Evolutionary conservation across 148 eudicot species (phyloP), one percentile per base, ranked within the genome.

Genomic region (Heliamphora exappendiculata): DNA sequence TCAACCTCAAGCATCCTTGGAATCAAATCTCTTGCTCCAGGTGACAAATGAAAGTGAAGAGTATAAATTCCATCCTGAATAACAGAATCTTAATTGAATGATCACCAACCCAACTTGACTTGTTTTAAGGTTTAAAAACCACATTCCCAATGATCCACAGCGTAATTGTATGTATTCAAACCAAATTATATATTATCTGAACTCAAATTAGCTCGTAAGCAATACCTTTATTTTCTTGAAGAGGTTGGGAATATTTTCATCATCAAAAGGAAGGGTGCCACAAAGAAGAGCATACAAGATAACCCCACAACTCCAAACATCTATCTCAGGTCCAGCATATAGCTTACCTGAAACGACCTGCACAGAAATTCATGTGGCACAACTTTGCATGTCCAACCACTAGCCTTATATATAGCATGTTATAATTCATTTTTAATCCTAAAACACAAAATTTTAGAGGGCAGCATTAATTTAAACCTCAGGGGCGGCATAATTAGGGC

Each of bases 401-500:
- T 59, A 68, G 33, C 62, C 42, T 69, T 60, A 11, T 16, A 11
- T 16, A 24, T 59, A 36, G 42, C 41, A 28, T 66, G 12, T 7
- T 28, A 10, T 17, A 54, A 73, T 22, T n/a, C 26, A 22, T 53
- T 70, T 19, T 22, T 16, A 28, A 54, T 57, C 50, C 24, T 2
- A 47, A 33, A 44, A 63, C 26, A 74, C 24, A 33, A 26, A 17
- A 20, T 60, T 41, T 33, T 60, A 14, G 54, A 29, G 45, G 59
- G 33, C 29, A 50, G 44, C 44, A 24, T 45, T 29, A 39, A 34
- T 17, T 63, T 12, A 68, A 72, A 83, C 86, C 86, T 84, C 86
- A 4, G 86, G 84, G 45, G 86, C 86, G 24, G 86, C 86, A 72
- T 84, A 84, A 62, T 84, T 84, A n/a, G 86, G 86, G 73, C 86